These are phyloP conservation scores for Xanthoconium separans DNA, from an alignment of 1,284 basidiomycete genomes.

Conservation along the genomic window DNA sequence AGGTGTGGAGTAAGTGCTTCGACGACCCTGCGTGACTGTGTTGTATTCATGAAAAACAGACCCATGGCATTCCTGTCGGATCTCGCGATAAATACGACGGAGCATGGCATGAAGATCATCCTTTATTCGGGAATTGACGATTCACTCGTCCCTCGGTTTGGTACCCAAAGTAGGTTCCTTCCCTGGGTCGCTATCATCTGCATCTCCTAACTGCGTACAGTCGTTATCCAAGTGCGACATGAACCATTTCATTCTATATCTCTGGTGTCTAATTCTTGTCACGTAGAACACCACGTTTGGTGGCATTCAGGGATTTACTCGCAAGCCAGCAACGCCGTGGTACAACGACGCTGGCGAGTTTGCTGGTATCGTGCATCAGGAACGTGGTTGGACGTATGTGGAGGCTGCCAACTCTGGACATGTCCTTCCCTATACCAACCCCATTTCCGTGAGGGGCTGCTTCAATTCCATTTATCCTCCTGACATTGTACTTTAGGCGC, in stretches of 20 bases:
- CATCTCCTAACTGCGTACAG: constrained; percentile 33
- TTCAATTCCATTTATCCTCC: neutral
- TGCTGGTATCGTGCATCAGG: constrained; percentile 70
- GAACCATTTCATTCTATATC: neutral
- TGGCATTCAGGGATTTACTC: constrained; percentile 68
- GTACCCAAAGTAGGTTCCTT: constrained; percentile 53
- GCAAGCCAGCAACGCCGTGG: constrained; percentile 65
- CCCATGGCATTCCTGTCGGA: constrained; percentile 65
- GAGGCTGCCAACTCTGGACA: constrained; percentile 60
- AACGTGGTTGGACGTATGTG: constrained; percentile 65
- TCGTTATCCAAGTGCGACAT: constrained; percentile 55
- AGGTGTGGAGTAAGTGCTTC: constrained; percentile 49
- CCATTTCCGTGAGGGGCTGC: constrained; percentile 45
- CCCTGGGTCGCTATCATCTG: neutral
- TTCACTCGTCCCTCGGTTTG: constrained; percentile 57
- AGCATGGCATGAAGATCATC: constrained; percentile 48
- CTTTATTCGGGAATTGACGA: constrained; percentile 74
- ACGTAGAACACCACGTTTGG: constrained; percentile 71
- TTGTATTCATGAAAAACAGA: constrained; percentile 33
- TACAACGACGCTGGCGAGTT: constrained; percentile 53
- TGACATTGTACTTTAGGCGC: constrained; percentile 38
- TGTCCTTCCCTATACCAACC: constrained; percentile 49
- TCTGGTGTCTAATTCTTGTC: neutral
- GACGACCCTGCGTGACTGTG: neutral
- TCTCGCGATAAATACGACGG: constrained; percentile 58